Base-by-base conservation (phyloP, 441 rosid genomes). In the Brassica hybrid region DNA sequence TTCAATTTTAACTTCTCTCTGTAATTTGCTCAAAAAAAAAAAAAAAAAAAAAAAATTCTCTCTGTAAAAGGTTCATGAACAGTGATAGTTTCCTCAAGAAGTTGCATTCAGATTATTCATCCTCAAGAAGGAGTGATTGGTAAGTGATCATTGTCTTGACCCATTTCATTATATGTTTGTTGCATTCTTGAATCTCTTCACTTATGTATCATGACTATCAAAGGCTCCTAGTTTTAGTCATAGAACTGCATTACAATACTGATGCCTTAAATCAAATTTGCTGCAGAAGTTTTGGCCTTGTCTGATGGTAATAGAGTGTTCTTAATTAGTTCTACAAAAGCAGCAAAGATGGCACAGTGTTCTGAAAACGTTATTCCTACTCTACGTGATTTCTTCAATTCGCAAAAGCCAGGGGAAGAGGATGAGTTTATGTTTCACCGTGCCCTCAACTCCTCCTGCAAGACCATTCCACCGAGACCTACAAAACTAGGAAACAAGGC, bases 321-420 rank as follows among this genome's bases (percentile, higher is more conserved):
- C 18, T 13, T 65, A 6, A 13, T 41, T n/a, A n/a, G n/a, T 65
- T 30, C 69, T 65, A 65, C 57, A 21, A 36, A 63, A 16, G 25
- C 25, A 34, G 67, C 48, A 63, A 65, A 5, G 5, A 65, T 65
- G 69, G 56, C 69, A 12, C 34, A 65, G 18, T 13, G 69, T 65
- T 36, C 94, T 59, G 86, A 90, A 69, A 86, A 93, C 62, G 91
- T 86, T 76, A 94, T 93, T 78, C 94, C 88, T 16, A 71, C 91
- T 38, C 86, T 83, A 58, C 81, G 85, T 18, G 87, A 81, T 67
- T 83, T 82, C 76, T 83, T 86, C 32, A 79, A 79, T 21, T 69
- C 76, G 2, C 87, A 83, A 52, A 84, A 81, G 85, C 83, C 89
- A 80, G 86, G 82, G 62, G 89, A 85, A 63, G 91, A 85, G 69